Evolutionary conservation across 2,329 filamentous ascomycete genomes (phyloP).

Genomic region (Sphaerulina vaccinii): DNA sequence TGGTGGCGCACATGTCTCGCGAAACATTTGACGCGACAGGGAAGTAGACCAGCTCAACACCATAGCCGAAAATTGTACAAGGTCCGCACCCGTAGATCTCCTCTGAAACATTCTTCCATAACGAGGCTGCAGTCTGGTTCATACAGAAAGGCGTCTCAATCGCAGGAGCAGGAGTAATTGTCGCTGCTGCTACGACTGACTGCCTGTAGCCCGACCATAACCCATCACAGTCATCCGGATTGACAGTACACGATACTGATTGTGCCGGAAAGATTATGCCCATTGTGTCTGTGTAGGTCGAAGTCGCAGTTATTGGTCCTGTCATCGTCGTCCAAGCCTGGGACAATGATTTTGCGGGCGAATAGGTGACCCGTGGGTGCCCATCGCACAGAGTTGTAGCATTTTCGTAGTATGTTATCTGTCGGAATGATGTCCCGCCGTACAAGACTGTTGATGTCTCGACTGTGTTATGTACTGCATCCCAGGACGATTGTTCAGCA

Average conservation of each 20-base stretch:
- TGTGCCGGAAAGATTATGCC: constrained; percentile 21
- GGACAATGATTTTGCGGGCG: constrained; percentile 26
- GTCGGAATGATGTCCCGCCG: constrained; percentile 22
- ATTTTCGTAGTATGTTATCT: constrained; percentile 31
- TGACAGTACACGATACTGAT: constrained; percentile 29
- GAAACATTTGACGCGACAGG: constrained; percentile 23
- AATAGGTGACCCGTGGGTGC: constrained; percentile 30
- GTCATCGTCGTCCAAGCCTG: constrained; percentile 18
- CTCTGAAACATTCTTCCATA: constrained; percentile 13
- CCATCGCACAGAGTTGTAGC: constrained; percentile 35
- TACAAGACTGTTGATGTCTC: constrained; percentile 12
- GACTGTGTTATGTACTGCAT: constrained; percentile 5
- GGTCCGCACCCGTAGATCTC: constrained; percentile 31
- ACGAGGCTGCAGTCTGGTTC: constrained; percentile 22
- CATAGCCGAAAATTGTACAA: constrained; percentile 36
- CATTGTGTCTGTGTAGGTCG: constrained; percentile 13
- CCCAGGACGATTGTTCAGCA: constrained; percentile 6
- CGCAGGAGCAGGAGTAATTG: constrained; percentile 22
- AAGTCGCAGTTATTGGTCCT: constrained; percentile 14
- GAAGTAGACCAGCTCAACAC: constrained; percentile 35
- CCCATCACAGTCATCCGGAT: constrained; percentile 31
- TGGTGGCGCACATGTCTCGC: constrained; percentile 34
- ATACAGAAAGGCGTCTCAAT: constrained; percentile 28
- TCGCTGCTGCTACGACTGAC: constrained; percentile 19
- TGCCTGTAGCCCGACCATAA: constrained; percentile 32